Evolutionary conservation across 2,329 filamentous ascomycete genomes (phyloP).

Genomic region (Drechslerella coelobrocha): DNA sequence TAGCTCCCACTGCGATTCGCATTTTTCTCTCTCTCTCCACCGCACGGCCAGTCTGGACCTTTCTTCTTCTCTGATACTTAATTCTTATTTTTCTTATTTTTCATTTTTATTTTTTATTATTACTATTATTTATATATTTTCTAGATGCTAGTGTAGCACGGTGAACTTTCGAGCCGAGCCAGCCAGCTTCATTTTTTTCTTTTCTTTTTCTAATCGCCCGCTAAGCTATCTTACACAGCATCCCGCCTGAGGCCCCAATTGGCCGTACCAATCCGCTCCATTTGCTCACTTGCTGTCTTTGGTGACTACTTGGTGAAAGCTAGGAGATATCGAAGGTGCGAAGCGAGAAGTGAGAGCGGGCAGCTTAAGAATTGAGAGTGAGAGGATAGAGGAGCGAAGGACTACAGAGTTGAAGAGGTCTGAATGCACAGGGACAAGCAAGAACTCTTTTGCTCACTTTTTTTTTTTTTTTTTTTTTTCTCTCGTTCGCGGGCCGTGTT

Average conservation of each 20-base stretch:
- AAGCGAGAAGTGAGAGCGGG: not conserved
- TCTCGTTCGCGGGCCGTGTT: conserved; percentile 23
- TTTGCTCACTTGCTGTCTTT: not conserved
- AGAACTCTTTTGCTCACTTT: not conserved
- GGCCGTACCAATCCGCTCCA: not conserved
- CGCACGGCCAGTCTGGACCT: not conserved
- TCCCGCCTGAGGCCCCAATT: not conserved
- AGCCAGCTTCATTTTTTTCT: not conserved
- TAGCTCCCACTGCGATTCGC: not conserved
- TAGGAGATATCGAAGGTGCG: too few relatives aligned
- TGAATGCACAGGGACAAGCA: conserved; percentile 1
- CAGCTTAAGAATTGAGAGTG: not conserved
- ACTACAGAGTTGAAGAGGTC: too few relatives aligned
- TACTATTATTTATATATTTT: not conserved
- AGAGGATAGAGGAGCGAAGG: not conserved
- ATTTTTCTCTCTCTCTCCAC: not conserved
- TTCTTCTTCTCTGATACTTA: not conserved
- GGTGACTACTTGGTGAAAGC: not conserved
- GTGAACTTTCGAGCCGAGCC: not conserved
- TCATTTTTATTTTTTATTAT: not conserved
- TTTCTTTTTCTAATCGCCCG: not conserved
- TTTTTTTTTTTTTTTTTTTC: conserved; percentile 20
- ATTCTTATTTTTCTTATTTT: not conserved
- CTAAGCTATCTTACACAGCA: not conserved
- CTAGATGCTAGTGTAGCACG: too few relatives aligned